A percentile compares a stretch with the other conserved stretches of the same genome.
Evolutionary conservation across 1,139 yeast genomes (phyloP).

Genomic region (Yamadazyma jaroonii): DNA sequence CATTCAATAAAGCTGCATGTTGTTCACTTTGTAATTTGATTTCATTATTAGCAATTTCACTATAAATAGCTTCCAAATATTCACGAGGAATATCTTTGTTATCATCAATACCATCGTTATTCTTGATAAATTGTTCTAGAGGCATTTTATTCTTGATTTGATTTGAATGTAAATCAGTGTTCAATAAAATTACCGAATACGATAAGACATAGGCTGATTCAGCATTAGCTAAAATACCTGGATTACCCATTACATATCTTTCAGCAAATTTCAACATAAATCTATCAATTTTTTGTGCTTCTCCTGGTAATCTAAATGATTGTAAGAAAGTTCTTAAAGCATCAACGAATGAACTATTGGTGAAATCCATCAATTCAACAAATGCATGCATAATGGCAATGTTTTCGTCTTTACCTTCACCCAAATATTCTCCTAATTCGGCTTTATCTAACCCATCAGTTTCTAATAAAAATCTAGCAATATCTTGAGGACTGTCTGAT

Average conservation of each 20-base stretch:
- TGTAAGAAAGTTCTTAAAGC: conserved; percentile 85
- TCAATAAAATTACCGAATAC: conserved; percentile 88
- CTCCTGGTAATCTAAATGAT: conserved; percentile 92
- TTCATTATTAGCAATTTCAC: conserved; percentile 78
- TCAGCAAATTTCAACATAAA: conserved; percentile 97
- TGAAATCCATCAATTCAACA: conserved; percentile 84
- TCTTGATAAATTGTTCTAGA: conserved; percentile 75
- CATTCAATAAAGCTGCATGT: conserved; percentile 82
- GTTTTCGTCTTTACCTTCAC: conserved; percentile 81
- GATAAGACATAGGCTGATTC: conserved; percentile 93
- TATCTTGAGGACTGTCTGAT: conserved; percentile 57
- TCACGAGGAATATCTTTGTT: conserved; percentile 81
- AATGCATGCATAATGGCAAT: conserved; percentile 89
- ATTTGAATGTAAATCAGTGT: conserved; percentile 90
- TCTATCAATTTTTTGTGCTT: conserved; percentile 95
- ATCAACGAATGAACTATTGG: conserved; percentile 67
- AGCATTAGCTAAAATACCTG: conserved; percentile 81
- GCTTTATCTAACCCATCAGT: conserved; percentile 86
- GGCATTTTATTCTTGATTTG: conserved; percentile 88
- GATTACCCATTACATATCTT: conserved; percentile 84
- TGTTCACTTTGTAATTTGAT: conserved; percentile 92
- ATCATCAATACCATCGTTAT: conserved; percentile 92
- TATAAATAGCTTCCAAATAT: conserved; percentile 62
- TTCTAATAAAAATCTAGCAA: conserved; percentile 71
- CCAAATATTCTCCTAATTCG: conserved; percentile 85